Conservation (phyloP, 1,284 basidiomycete species). For the Malassezia sympodialis region DNA sequence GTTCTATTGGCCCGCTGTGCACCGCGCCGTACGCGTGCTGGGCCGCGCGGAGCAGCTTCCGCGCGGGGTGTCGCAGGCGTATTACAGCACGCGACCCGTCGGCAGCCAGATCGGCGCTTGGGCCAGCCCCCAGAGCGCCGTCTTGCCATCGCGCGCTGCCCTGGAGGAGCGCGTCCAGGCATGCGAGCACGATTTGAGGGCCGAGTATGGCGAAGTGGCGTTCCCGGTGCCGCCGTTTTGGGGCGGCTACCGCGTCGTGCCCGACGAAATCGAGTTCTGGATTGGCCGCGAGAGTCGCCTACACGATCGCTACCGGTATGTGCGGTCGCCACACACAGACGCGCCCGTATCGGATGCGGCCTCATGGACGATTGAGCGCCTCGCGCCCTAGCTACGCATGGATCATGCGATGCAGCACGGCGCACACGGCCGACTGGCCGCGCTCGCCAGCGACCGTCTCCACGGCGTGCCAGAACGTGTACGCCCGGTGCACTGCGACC, state of each 20-base stretch:
- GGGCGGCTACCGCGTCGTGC: slow-evolving; percentile 90
- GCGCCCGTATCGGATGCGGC: slow-evolving; percentile 2
- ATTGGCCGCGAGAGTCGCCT: slow-evolving; percentile 37
- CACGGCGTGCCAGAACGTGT: slow-evolving; percentile 44
- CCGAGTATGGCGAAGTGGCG: slow-evolving; percentile 51
- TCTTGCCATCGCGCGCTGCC: slow-evolving; percentile 60
- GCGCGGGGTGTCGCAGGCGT: slow-evolving; percentile 64
- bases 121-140: slow-evolving; percentile 75
- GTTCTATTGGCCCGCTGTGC: slow-evolving; percentile 84
- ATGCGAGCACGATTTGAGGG: slow-evolving; percentile 54
- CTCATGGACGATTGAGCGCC: slow-evolving; percentile 13
- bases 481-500: slow-evolving; percentile 33
- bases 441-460: slow-evolving; percentile 18
- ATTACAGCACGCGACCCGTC: slow-evolving; percentile 72
- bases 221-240: slow-evolving; percentile 81
- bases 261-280: slow-evolving; percentile 59
- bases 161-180: slow-evolving; percentile 59
- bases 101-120: slow-evolving; percentile 81
- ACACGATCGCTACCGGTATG: slow-evolving; percentile 41
- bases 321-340: slow-evolving; percentile 10
- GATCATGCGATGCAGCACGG: slow-evolving; percentile 13
- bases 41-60: slow-evolving; percentile 71
- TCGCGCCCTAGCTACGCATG: slow-evolving; percentile 9
- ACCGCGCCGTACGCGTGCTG: slow-evolving; percentile 70
- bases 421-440: slow-evolving; percentile 22